Evolutionary conservation across 495 filamentous ascomycete species (phyloP), one percentile per base, ranked within the genome.

Genomic region (Talaromyces adpressus): DNA sequence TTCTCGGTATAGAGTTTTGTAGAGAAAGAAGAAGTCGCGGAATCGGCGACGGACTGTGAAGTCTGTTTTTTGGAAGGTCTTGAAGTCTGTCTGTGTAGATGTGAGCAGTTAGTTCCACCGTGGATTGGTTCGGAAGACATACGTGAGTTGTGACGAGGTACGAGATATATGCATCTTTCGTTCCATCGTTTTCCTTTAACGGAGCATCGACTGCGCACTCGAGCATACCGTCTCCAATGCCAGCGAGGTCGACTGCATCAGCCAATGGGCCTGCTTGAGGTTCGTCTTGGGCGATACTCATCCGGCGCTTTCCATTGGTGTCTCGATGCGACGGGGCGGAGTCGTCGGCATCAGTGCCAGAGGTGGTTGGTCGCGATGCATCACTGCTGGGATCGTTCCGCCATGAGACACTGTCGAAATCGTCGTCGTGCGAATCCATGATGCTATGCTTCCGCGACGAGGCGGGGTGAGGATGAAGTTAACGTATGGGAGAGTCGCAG

Each of bases 1-100:
- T 70, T 97, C 91, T 67, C 86, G 85, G 61, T 81, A 87, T 47
- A 98, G 85, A 30, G 86, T 86, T 74, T 96, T 98, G 82, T 90
- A 97, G 62, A 98, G 87, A 71, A 97, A 98, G 64, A 95, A 89
- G 72, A 98, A 98, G 75, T 98, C 94, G 62, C 92, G 97, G 73
- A 97, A 98, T 66, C 94, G 89, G 64, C 94, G 85, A 61, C 95
- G 91, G 47, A 96, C 89, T 29, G 77, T 75, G 64, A 90, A 90
- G 1, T 84, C 82, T 16, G 89, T 76, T 68, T 89, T 89, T 72
- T 93, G 89, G 75, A 97, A 98, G 66, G 89, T 89, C 63, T 91
- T 86, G 72, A 97, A 98, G 70, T 94, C 91, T 67, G 93, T 95
- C 93, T 98, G 67, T 57, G 54, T 16, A 11, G 7, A 11, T 36